Evolutionary conservation across 495 filamentous ascomycete species (phyloP).

Genomic region (Tuber melanosporum): DNA sequence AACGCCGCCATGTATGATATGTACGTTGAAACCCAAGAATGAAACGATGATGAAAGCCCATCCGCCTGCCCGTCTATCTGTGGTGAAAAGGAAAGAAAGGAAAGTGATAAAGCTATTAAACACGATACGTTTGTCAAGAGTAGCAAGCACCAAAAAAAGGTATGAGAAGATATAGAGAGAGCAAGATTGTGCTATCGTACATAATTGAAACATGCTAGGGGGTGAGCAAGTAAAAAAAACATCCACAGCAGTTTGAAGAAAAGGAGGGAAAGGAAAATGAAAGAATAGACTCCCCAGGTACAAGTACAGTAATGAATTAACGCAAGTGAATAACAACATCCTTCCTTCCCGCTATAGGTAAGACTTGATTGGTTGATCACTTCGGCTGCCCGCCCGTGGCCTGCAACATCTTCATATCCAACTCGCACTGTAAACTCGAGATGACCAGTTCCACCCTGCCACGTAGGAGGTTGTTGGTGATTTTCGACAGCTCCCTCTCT

Average conservation of each 20-base stretch:
- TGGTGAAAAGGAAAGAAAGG: neutral
- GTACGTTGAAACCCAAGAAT: neutral
- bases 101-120: neutral
- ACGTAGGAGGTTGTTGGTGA: constrained; percentile 36
- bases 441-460: constrained; percentile 33
- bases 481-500: constrained; percentile 27
- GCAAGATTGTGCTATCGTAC: neutral
- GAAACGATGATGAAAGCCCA: neutral
- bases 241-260: neutral
- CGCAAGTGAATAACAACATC: neutral
- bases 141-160: neutral
- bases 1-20: constrained; percentile 1
- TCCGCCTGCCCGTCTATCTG: neutral
- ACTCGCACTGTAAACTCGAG: constrained; percentile 25
- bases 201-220: neutral
- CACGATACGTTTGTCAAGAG: neutral
- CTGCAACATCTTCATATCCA: constrained; percentile 35
- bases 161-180: neutral
- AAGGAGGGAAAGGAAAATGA: neutral
- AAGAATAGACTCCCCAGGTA: neutral
- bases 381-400: neutral
- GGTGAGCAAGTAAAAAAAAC: neutral
- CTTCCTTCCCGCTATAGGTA: neutral
- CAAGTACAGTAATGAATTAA: neutral
- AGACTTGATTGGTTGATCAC: neutral